Percentiles rank a stretch among this genome's conserved stretches.
phyloP scores from a whole-genome alignment of 2,329 filamentous ascomycete species.

The Huntiella moniliformis region DNA sequence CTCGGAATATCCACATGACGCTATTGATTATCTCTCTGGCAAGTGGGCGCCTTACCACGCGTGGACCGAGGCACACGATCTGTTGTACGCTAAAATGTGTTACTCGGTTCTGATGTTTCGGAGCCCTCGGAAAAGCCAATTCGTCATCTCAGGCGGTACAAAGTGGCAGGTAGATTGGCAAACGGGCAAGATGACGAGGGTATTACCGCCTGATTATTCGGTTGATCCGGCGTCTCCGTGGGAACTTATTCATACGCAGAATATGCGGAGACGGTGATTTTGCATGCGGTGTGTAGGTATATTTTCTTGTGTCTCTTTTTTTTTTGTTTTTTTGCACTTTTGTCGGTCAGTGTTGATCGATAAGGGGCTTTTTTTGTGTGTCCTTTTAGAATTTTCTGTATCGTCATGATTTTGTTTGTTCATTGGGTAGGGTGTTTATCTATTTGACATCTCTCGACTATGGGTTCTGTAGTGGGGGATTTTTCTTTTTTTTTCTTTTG shows the following conservation, averaged over 20 bases:
- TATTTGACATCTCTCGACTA: too few relatives aligned
- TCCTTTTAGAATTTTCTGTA: neutral
- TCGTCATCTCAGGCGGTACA: constrained; percentile 36
- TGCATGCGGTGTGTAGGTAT: neutral
- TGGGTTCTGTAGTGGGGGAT: too few relatives aligned
- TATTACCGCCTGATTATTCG: constrained; percentile 34
- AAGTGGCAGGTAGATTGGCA: constrained; percentile 42
- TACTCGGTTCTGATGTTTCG: constrained; percentile 38
- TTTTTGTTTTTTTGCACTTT: constrained; percentile 2
- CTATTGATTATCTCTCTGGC: constrained; percentile 28
- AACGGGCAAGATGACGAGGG: constrained; percentile 34
- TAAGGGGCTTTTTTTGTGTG: too few relatives aligned
- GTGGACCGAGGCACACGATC: constrained; percentile 37
- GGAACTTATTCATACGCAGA: constrained; percentile 32
- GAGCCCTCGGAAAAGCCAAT: constrained; percentile 38
- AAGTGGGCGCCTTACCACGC: constrained; percentile 38
- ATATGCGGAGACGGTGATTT: constrained; percentile 17
- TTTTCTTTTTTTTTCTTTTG: too few relatives aligned
- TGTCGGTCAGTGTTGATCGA: too few relatives aligned
- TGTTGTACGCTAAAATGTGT: constrained; percentile 40
- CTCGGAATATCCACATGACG: constrained; percentile 26
- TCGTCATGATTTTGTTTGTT: neutral
- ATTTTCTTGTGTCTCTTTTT: constrained; percentile 1
- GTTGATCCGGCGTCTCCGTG: constrained; percentile 31
- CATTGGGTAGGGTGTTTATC: neutral